Conservation (phyloP, 495 filamentous ascomycete species). For the Apiosordaria backusii region DNA sequence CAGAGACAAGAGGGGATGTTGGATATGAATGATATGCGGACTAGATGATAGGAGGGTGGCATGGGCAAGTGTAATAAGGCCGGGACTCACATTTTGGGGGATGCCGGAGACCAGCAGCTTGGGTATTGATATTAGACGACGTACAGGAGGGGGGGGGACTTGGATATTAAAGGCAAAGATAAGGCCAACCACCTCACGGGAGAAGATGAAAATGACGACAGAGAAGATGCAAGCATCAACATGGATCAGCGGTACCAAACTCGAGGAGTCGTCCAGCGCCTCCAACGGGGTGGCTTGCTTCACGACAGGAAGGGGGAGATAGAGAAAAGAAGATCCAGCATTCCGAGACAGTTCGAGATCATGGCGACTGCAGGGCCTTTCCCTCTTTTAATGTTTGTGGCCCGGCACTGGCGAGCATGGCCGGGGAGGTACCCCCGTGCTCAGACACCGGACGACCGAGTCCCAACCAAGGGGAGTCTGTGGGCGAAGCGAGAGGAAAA, state of each 20-base stretch:
- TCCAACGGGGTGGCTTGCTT: not conserved
- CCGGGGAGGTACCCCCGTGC: not conserved
- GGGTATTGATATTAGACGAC: conserved; percentile 5
- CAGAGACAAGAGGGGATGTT: not conserved
- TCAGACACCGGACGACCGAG: conserved; percentile 5
- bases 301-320: not conserved
- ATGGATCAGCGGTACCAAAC: not conserved
- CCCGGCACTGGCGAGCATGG: not conserved
- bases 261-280: conserved; percentile 7
- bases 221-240: conserved; percentile 1
- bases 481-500: not conserved
- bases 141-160: not conserved
- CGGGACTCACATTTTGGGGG: conserved; percentile 1
- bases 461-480: conserved; percentile 2
- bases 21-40: not conserved
- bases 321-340: not conserved
- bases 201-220: conserved; percentile 2
- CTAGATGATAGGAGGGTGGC: conserved; percentile 15
- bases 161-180: conserved; percentile 4
- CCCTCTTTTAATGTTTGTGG: not conserved
- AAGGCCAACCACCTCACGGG: conserved; percentile 4
- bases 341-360: not conserved
- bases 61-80: not conserved
- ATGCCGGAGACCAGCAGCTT: conserved; percentile 8
- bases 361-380: not conserved